Base-by-base conservation (phyloP, 129 eudicot genomes). In the Kitagawia praeruptora region DNA sequence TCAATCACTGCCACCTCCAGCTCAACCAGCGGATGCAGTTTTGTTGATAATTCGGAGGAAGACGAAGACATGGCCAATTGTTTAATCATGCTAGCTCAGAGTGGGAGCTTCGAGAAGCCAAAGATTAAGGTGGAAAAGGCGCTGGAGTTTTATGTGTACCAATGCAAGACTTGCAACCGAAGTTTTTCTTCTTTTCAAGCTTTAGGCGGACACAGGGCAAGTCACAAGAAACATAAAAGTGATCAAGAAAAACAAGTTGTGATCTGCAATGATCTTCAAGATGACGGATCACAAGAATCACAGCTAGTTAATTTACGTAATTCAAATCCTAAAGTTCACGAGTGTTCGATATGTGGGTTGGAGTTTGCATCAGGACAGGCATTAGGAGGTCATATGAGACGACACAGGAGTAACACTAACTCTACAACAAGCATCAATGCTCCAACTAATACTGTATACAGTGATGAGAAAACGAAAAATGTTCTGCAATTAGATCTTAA, bases 301-400 rank as follows among this genome's bases (percentile, higher is more conserved):
- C 74, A 69, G 0, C 44, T 15, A 34, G 2, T 37, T 27, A 5
- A 3, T 69, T 28, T 37, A 38, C 78, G 51, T 61, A 41, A 73
- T 73, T 4, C 25, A 8, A 82, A 53, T 37, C 54, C 67, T 19
- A 86, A 84, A 67, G 58, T 92, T n/a, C 98, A 94, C 34, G 93
- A 88, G 83, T 94, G 98, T 78, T 91, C 96, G 5, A 87, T 91
- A 14, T 94, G 98, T 70, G 96, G 96, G 19, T 81, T 93, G 54
- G 93, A 94, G 81, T 94, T 94, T 56, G 75, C 85, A 48, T 94
- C 98, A 42, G 98, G 97, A 8, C 98, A 93, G 79, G 98, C 98
- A 5, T 85, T 93, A 37, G 98, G 98, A 9, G 98, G 98, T 4
- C 98, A 94, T 80, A 94, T 94, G 98, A 84, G 98, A 70, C 78